phyloP scores from a whole-genome alignment of 2,329 filamentous ascomycete genomes.

The Phyllosticta capitalensis region DNA sequence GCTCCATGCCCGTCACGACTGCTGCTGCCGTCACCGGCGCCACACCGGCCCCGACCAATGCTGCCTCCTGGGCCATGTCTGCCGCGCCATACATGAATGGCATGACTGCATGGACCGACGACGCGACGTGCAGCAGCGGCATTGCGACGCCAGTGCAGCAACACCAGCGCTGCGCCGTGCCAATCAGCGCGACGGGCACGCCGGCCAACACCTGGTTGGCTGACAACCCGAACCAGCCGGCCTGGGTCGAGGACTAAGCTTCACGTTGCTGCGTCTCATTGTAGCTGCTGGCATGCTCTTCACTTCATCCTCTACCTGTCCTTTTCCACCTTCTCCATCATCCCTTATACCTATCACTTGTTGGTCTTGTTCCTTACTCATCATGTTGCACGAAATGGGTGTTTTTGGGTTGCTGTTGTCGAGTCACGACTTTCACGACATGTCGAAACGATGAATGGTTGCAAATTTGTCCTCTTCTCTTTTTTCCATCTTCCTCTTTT shows the following conservation, averaged over 20 bases:
- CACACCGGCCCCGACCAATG: background rate
- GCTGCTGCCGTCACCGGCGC: background rate
- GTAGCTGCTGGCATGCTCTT: background rate
- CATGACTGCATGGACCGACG: constrained; percentile 7
- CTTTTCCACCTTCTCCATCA: background rate
- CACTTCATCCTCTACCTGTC: background rate
- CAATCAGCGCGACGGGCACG: constrained; percentile 7
- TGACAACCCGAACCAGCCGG: constrained; percentile 10
- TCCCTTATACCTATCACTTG: background rate
- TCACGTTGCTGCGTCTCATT: background rate
- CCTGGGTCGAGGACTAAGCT: constrained; percentile 8
- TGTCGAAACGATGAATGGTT: background rate
- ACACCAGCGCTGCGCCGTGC: constrained; percentile 1
- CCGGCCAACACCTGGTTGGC: constrained; percentile 8
- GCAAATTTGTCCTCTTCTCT: background rate
- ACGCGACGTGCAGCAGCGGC: constrained; percentile 1
- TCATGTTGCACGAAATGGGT: background rate
- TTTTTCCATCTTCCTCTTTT: background rate
- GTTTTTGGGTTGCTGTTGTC: background rate
- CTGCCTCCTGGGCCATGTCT: constrained; percentile 6
- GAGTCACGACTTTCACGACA: background rate
- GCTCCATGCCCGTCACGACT: constrained; percentile 7
- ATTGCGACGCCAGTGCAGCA: constrained; percentile 7
- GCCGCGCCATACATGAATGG: constrained; percentile 6
- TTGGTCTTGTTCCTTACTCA: background rate